Evolutionary conservation across 768 basidiomycete genomes (phyloP), one percentile per base, ranked within the genome.

Genomic region (Boletus huronensis): DNA sequence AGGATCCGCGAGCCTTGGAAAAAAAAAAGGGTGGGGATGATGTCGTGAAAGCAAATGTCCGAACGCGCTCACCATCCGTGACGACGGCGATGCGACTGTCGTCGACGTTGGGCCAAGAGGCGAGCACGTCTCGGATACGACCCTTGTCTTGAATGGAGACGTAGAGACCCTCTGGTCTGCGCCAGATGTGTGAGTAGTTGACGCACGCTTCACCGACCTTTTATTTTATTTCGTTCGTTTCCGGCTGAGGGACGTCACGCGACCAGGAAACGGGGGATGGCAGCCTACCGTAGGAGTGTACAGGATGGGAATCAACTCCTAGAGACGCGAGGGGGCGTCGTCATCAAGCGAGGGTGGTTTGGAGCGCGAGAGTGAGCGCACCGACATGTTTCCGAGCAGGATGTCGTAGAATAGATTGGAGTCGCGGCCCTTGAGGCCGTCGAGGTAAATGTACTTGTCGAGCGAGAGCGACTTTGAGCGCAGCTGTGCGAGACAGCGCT

Each of bases 391-490:
- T 56, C 73, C 77, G 35, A 83, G 72, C 13, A 87, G 61, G 31
- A 88, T 75, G 36, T 80, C 75, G 64, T 88, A 89, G 70, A 88
- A 90, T 14, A 89, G 73, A 47, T 78, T 75, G 28, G 81, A 71
- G 62, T 89, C 82, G 56, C 83, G 78, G 32, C 78, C 75, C 59
- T 88, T 82, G 63, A 90, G 76, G 10, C 79, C 79, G 36, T 77
- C 79, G 55, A 90, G 78, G 67, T 82, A 88, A 57, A 87, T 84
- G 70, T 90, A 86, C 66, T 87, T 83, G 54, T 88, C 84, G 47
- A 89, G 75, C 23, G 77, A 72, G 51, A 72, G 70, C 1, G 70
- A 53, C 69, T 85, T 86, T 62, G 80, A 78, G 52, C 82, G 80
- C 19, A 85, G 71, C 65, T 85, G 84, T 3, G 65, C 70, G 3